Conservation (phyloP, 345 rosid genomes). For the Toxicodendron radicans region DNA sequence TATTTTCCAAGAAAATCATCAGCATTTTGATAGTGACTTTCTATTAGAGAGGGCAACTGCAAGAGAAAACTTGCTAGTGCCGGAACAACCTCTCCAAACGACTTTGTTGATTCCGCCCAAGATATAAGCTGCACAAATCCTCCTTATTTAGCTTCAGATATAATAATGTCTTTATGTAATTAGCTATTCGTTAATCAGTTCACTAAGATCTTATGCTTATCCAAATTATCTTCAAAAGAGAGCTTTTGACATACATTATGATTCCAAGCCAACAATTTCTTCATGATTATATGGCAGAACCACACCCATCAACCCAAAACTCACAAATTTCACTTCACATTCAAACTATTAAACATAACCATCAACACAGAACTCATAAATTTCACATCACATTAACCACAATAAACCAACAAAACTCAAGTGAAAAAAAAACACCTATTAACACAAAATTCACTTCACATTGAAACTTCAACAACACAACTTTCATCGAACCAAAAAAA, state of each 20-base stretch:
- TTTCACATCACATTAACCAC: too few relatives aligned
- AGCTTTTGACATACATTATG: neutral
- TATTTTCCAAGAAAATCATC: slow-evolving; percentile 25
- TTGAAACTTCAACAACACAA: too few relatives aligned
- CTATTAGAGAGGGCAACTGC: slow-evolving; percentile 61
- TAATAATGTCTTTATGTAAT: neutral
- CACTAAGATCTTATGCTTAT: neutral
- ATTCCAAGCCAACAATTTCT: neutral
- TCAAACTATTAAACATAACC: too few relatives aligned
- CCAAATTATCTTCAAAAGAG: neutral
- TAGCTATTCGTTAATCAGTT: neutral
- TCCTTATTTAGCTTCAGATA: neutral
- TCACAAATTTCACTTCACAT: too few relatives aligned
- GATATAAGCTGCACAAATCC: slow-evolving; percentile 45
- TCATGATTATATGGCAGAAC: neutral
- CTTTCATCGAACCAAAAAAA: too few relatives aligned
- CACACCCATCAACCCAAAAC: neutral
- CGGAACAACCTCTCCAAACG: slow-evolving; percentile 72
- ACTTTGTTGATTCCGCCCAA: slow-evolving; percentile 49
- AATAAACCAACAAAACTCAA: too few relatives aligned
- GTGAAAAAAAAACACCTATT: too few relatives aligned
- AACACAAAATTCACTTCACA: too few relatives aligned
- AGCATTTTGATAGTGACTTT: slow-evolving; percentile 60
- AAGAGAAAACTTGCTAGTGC: slow-evolving; percentile 61
- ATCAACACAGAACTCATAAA: too few relatives aligned